Base-by-base conservation (phyloP, 305 asterid genomes). In the Fraxinus greggii region DNA sequence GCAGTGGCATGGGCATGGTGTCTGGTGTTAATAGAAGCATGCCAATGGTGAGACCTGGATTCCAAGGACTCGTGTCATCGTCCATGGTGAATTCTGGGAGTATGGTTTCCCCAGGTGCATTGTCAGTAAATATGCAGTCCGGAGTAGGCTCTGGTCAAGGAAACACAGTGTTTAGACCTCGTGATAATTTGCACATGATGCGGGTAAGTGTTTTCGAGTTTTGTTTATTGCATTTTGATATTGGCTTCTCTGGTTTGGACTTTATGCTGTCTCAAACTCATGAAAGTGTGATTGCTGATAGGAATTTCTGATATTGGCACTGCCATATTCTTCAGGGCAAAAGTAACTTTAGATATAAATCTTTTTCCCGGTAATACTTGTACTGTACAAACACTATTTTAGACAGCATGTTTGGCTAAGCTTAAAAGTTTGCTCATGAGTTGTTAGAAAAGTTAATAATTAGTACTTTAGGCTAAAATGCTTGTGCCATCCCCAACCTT, bases 31-130 rank as follows among this genome's bases (percentile, higher is more conserved):
- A 87, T 86, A 86, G 97, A 90, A 85, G 89, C 84, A 86, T 83
- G 87, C 88, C 93, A 78, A 83, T 90, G 85, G 87, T 87, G 77
- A 93, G 95, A 73, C 94, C 92, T 84, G 95, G 89, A 59, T 87
- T 88, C 83, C 97, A 83, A 80, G 95, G 92, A 79, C 33, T 87
- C 69, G 82, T 88, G 61, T 83, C 95, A 77, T 63, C 97, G 48
- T 75, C 94, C 56, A 75, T 85, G 80, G 89, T 86, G 56, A 92
- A 83, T 82, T 84, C 95, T 78, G 97, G 91, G 61, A 85, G 87
- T 85, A 83, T 91, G 91, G 88, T 86, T 81, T 84, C 95, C 74
- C 84, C 94, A 74, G 88, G 90, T 80, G 85, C 85, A 77, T 65
- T 89, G 76, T 72, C 92, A 59, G 84, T 86, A 56, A 88, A 80